Base-by-base conservation (phyloP, 2,329 filamentous ascomycete species). In the Purpureocillium takamizusanense region DNA sequence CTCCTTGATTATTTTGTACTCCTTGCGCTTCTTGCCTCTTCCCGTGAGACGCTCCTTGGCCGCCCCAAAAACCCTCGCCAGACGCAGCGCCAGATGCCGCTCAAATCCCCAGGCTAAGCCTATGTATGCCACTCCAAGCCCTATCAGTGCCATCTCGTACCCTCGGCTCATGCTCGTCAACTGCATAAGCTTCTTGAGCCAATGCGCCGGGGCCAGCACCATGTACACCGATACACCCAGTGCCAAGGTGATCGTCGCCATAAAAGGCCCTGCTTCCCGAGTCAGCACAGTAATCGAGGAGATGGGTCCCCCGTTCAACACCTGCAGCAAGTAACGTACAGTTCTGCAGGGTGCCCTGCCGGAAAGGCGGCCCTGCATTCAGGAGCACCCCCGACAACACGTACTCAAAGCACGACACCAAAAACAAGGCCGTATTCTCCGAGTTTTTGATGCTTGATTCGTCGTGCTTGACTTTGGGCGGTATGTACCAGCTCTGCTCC, bases 371-470 rank as follows among this genome's bases (percentile, higher is more conserved):
- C 1, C 92, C 94, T n/a, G 92, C 86, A 50, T 84, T 94, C 23
- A 98, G 71, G 1, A 97, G 83, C 30, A 97, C 73, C 4, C 86
- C 92, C 0, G 87, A 85, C 16, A 95, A 71, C 29, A 94, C 94
- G 59, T 98, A 98, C 57, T 97, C 89, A 53, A 89, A 97, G 58
- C 88, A 95, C 2, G 85, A 94, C 5, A 89, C 70, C 23, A 97
- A 65, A 66, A 98, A 98, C 2, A 98, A 67, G 0, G 84, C 80
- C 0, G 90, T 95, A 53, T 98, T 97, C 52, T 97, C 85, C 9
- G 87, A 95, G 60, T 97, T 97, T 51, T 83, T 74, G 38, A 89
- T 83, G 55, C 92, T 94, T 17, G 84, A 83, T 53, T 92, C 83
- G 23, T 94, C 75, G 18, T 74, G 76, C 53, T 88, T 76, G 18